phyloP scores from a whole-genome alignment of 208 protist species.

The Herpetomonas samuelpessoai region DNA sequence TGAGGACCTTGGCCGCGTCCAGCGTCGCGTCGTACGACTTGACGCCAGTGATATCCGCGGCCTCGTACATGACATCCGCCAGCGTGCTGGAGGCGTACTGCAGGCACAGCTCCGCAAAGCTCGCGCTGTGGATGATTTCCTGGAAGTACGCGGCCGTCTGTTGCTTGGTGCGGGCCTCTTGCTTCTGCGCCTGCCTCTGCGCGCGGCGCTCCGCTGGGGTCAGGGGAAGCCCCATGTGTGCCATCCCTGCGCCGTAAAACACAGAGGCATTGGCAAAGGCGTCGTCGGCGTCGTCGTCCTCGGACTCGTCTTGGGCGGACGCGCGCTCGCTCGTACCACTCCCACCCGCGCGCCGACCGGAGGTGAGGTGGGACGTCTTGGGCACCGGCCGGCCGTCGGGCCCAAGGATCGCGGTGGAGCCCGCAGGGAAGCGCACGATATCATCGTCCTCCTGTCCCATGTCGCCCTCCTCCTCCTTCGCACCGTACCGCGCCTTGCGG shows the following conservation, averaged over 20 bases:
- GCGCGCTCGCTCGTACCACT: too few species aligned
- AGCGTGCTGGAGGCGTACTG: conserved; percentile 47
- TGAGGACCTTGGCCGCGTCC: conserved; percentile 51
- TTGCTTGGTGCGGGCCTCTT: conserved; percentile 33
- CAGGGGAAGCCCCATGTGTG: not conserved
- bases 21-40: conserved; percentile 52
- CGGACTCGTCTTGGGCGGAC: too few species aligned
- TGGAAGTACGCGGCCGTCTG: conserved; percentile 61
- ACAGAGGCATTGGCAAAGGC: not conserved
- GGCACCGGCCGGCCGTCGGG: conserved; percentile 17
- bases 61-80: conserved; percentile 15
- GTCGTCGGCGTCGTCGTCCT: conserved; percentile 11
- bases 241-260: conserved; percentile 15
- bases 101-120: conserved; percentile 67
- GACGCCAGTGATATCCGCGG: conserved; percentile 32
- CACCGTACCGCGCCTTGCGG: not conserved
- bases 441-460: conserved; percentile 22
- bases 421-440: conserved; percentile 39
- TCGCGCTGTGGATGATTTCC: conserved; percentile 55
- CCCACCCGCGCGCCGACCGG: not conserved
- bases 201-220: conserved; percentile 4
- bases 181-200: conserved; percentile 36
- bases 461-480: not conserved
- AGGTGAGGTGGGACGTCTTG: not conserved
- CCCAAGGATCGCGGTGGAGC: conserved; percentile 32